Evolutionary conservation across 768 basidiomycete genomes (phyloP), one percentile per base, ranked within the genome.

Genomic region (Boletus vermiculosoides): DNA sequence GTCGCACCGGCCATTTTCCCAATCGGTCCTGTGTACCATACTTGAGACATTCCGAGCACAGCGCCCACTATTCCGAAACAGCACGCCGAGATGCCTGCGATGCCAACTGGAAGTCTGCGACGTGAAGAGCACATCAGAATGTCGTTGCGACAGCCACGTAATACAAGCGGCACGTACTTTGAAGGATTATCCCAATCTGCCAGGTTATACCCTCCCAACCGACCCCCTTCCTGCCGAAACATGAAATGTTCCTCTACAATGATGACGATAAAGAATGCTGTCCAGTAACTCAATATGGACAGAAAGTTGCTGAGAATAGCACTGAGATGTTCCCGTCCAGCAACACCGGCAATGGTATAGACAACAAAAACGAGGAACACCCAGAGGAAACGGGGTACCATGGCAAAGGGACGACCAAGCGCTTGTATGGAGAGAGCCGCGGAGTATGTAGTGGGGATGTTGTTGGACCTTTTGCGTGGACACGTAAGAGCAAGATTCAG

Each of bases 21-120:
- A 5, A 82, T 62, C 0, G 81, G 81, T 1, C 83, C 83, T 2
- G 76, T 78, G 55, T 81, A 83, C 79, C 81, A 81, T 8, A 69
- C 71, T 56, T 79, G 75, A 10, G 81, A 76, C 83, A 83, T 83
- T 3, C 80, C 77, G 5, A 82, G 66, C 2, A 83, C 77, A 0
- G 81, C 81, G 4, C 80, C 80, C 0, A 65, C 77, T 3, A 78
- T 75, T 10, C 82, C 82, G 52, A 74, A 79, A 57, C 72, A 76
- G 25, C 71, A 76, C 0, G 83, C 80, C 41, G 76, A 58, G 1
- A 83, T 64, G 30, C 79, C 82, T 1, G 82, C 81, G 15, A 76
- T 50, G 4, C 82, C 82, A 0, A 78, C 39, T 0, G 82, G 81
- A n/a, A 83, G 74, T 41, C 77, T 78, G 30, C 31, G 15, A 23